phyloP scores from a whole-genome alignment of 805 yeast species.

The Candida chilensis region DNA sequence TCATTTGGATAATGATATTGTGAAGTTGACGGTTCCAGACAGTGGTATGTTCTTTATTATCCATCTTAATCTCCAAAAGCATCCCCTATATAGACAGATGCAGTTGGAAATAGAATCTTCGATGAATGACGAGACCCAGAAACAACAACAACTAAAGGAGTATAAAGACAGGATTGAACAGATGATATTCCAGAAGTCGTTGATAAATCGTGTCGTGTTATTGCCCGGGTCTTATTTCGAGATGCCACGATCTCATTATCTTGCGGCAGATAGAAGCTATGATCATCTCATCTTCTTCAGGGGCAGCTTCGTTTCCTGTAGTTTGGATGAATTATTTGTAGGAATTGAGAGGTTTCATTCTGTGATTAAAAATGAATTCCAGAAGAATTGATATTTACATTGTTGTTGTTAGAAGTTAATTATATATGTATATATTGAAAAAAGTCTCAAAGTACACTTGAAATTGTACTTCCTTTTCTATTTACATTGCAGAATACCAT shows the following conservation, averaged over 20 bases:
- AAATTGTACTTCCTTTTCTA: too few relatives aligned
- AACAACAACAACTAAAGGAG: background rate
- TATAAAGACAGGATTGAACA: background rate
- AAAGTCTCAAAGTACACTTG: too few relatives aligned
- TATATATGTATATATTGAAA: too few relatives aligned
- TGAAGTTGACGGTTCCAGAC: background rate
- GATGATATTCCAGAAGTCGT: background rate
- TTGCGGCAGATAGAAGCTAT: background rate
- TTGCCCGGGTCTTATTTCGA: background rate
- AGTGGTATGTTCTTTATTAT: slow-evolving; percentile 1
- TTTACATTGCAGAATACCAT: too few relatives aligned
- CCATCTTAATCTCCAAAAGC: background rate
- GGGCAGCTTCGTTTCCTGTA: background rate
- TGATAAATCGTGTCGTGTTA: background rate
- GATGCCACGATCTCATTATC: too few relatives aligned
- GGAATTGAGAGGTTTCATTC: slow-evolving; percentile 1
- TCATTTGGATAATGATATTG: background rate
- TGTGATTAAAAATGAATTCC: too few relatives aligned
- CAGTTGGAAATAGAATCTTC: background rate
- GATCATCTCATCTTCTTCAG: background rate
- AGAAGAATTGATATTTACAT: too few relatives aligned
- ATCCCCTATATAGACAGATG: background rate
- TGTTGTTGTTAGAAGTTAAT: too few relatives aligned
- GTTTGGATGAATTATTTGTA: background rate
- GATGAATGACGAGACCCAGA: too few relatives aligned